Evolutionary conservation across 2,329 filamentous ascomycete genomes (phyloP).

Genomic region (Penicillium brevicompactum): DNA sequence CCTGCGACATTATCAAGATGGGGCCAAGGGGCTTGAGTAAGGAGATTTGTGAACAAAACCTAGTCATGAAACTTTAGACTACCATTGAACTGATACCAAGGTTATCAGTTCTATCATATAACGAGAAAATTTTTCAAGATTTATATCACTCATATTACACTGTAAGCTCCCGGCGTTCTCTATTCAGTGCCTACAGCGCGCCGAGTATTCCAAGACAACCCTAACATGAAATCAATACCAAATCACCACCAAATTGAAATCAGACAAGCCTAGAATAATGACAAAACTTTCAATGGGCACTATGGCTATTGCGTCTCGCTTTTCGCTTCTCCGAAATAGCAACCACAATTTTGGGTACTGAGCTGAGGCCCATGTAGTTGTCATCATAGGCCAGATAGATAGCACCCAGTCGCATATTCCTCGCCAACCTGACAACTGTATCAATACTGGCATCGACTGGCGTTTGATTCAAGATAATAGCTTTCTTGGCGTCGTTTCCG

Average conservation of each 20-base stretch:
- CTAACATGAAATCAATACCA: too few relatives aligned
- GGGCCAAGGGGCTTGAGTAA: conserved; percentile 62
- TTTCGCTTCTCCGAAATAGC: conserved; percentile 1
- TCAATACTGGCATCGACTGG: neutral
- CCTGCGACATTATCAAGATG: conserved; percentile 72
- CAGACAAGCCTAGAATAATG: too few relatives aligned
- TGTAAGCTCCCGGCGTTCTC: too few relatives aligned
- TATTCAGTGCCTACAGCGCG: too few relatives aligned
- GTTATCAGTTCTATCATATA: neutral
- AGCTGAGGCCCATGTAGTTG: conserved; percentile 11
- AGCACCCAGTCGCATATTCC: conserved; percentile 19
- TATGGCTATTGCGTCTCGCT: neutral
- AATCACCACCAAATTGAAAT: too few relatives aligned
- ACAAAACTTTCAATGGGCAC: neutral
- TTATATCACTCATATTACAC: too few relatives aligned
- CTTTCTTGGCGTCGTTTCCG: conserved; percentile 11
- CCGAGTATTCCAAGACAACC: too few relatives aligned
- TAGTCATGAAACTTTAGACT: neutral
- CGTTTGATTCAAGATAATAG: conserved; percentile 6
- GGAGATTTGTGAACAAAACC: conserved; percentile 53
- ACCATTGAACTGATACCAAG: neutral
- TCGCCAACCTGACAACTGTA: conserved; percentile 11
- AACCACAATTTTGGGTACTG: conserved; percentile 13
- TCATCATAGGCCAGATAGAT: conserved; percentile 16
- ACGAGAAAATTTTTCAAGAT: neutral